phyloP scores from a whole-genome alignment of 2,329 filamentous ascomycete species.

The Teratosphaeria viscida region DNA sequence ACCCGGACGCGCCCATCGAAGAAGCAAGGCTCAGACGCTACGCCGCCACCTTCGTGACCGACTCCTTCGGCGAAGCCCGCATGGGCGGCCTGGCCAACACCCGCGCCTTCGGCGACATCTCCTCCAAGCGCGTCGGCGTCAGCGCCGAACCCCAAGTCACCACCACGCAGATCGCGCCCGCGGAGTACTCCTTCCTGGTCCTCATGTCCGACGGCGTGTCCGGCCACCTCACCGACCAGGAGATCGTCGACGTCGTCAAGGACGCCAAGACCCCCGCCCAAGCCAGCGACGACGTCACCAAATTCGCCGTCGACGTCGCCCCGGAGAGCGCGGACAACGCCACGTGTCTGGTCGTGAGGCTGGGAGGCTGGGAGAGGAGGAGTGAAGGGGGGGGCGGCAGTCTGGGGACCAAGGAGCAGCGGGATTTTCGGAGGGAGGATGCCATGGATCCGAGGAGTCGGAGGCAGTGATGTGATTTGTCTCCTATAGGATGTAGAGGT shows the following conservation, averaged over 20 bases:
- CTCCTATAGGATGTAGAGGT: neutral
- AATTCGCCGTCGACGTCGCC: slow-evolving; percentile 78
- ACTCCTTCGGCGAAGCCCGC: slow-evolving; percentile 95
- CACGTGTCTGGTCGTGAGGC: slow-evolving; percentile 51
- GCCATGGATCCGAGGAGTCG: slow-evolving; percentile 63
- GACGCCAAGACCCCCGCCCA: slow-evolving; percentile 86
- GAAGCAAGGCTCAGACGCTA: slow-evolving; percentile 74
- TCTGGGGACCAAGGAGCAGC: slow-evolving; percentile 81
- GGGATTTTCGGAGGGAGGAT: slow-evolving; percentile 71
- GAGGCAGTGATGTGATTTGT: slow-evolving; percentile 1
- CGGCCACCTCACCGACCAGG: slow-evolving; percentile 77
- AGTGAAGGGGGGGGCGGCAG: slow-evolving; percentile 81
- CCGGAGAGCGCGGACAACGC: slow-evolving; percentile 51
- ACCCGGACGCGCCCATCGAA: slow-evolving; percentile 79
- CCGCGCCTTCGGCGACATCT: slow-evolving; percentile 86
- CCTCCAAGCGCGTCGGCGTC: slow-evolving; percentile 83
- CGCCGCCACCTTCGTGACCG: slow-evolving; percentile 77
- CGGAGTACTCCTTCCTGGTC: slow-evolving; percentile 81
- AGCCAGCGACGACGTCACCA: slow-evolving; percentile 66
- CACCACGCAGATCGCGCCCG: slow-evolving; percentile 66
- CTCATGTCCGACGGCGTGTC: slow-evolving; percentile 83
- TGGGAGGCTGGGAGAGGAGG: slow-evolving; percentile 57
- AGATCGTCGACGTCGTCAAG: slow-evolving; percentile 92
- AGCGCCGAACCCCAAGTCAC: slow-evolving; percentile 86
- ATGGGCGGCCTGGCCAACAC: slow-evolving; percentile 90